Percentiles rank a stretch among this genome's conserved stretches.
These are phyloP conservation scores for Mortierella sp. DNA, from an alignment of 371 early-diverging fungal species.

Conservation along the genomic window DNA sequence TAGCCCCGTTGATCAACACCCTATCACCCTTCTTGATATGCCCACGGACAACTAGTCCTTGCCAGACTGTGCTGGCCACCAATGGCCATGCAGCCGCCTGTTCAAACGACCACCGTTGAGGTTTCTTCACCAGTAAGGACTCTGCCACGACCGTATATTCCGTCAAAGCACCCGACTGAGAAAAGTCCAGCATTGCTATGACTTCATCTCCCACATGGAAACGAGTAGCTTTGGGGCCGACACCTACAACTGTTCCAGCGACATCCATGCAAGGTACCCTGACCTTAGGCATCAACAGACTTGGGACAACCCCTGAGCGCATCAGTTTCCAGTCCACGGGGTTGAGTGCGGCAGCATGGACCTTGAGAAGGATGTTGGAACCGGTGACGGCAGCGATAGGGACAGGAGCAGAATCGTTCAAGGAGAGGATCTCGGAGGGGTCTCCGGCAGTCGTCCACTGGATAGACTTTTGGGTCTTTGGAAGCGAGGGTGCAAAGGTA, in stretches of 20 bases:
- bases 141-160: conserved; percentile 45
- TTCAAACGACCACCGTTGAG: conserved; percentile 53
- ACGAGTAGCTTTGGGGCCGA: conserved; percentile 43
- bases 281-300: conserved; percentile 24
- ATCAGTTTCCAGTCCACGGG: conserved; percentile 70
- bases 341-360: conserved; percentile 71
- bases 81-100: conserved; percentile 62
- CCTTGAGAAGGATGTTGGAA: conserved; percentile 62
- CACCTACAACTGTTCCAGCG: conserved; percentile 48
- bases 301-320: conserved; percentile 25
- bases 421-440: conserved; percentile 21
- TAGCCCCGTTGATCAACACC: conserved; percentile 57
- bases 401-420: conserved; percentile 29
- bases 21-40: conserved; percentile 38
- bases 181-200: conserved; percentile 36
- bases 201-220: conserved; percentile 57
- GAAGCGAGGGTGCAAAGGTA: conserved; percentile 38
- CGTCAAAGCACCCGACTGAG: conserved; percentile 27
- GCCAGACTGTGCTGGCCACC: conserved; percentile 61
- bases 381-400: conserved; percentile 39
- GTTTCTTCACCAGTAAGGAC: conserved; percentile 43
- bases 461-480: conserved; percentile 57
- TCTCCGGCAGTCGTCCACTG: conserved; percentile 40
- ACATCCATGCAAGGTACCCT: conserved; percentile 54
- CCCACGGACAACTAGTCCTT: conserved; percentile 45